phyloP scores from a whole-genome alignment of 2,329 filamentous ascomycete genomes.

The Venturiaceae sp. region DNA sequence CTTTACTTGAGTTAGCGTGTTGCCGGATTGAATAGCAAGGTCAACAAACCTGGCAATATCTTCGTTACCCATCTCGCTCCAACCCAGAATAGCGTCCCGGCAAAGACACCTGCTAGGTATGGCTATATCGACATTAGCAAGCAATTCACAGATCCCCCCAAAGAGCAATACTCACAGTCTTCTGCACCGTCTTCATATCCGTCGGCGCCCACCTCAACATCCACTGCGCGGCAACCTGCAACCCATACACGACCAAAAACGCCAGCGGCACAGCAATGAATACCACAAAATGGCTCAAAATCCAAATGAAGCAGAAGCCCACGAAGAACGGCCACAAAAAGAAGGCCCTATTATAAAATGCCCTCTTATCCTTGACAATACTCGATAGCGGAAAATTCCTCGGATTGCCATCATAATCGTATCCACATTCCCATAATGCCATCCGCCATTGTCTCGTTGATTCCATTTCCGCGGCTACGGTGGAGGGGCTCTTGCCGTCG shows the following conservation, averaged over 20 bases:
- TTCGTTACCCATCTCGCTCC: constrained; percentile 65
- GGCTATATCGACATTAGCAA: constrained; percentile 42
- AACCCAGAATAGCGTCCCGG: constrained; percentile 73
- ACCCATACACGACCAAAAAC: constrained; percentile 52
- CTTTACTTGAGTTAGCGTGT: constrained; percentile 27
- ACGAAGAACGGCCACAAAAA: constrained; percentile 82
- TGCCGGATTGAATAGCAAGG: neutral
- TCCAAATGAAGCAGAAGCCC: constrained; percentile 59
- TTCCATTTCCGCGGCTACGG: constrained; percentile 84
- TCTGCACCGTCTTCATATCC: constrained; percentile 83
- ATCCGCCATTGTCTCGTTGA: constrained; percentile 72
- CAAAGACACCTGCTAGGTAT: constrained; percentile 89
- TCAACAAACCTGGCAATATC: constrained; percentile 57
- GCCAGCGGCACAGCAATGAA: constrained; percentile 68
- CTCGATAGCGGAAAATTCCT: constrained; percentile 65
- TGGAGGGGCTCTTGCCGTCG: constrained; percentile 80
- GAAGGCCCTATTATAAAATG: constrained; percentile 74
- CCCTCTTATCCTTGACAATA: constrained; percentile 66
- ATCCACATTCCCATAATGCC: constrained; percentile 76
- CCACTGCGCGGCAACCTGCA: constrained; percentile 71
- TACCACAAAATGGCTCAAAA: constrained; percentile 64
- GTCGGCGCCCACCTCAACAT: constrained; percentile 72
- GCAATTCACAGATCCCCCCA: too few species aligned
- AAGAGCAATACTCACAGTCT: constrained; percentile 54
- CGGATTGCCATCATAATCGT: constrained; percentile 66